These are phyloP conservation scores for Puya raimondii DNA, from an alignment of 176 grass and related monocot genomes.

Conservation along the genomic window DNA sequence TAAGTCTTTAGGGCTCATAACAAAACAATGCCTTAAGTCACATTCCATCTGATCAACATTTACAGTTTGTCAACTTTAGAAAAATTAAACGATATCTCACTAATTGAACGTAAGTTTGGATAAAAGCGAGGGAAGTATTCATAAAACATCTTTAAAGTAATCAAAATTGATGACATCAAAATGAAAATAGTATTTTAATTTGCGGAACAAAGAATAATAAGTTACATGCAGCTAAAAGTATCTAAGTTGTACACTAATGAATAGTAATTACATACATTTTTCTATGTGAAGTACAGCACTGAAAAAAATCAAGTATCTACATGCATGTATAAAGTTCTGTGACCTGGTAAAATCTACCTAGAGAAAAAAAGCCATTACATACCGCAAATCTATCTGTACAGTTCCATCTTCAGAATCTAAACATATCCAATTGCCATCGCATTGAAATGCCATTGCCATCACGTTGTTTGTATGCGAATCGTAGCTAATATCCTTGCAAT, in stretches of 20 bases:
- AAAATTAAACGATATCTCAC: too few species aligned
- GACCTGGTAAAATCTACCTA: background rate
- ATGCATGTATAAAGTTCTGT: background rate
- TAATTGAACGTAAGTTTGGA: too few species aligned
- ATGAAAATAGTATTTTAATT: background rate
- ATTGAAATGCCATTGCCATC: slow-evolving; percentile 97
- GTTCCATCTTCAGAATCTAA: slow-evolving; percentile 95
- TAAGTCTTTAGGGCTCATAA: too few species aligned
- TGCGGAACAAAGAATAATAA: too few species aligned
- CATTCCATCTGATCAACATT: too few species aligned
- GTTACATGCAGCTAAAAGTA: too few species aligned
- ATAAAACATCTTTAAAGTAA: too few species aligned
- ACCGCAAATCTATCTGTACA: slow-evolving; percentile 89
- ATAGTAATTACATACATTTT: background rate
- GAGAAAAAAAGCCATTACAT: background rate
- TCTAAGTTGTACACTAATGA: background rate
- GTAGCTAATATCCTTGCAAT: slow-evolving; percentile 73
- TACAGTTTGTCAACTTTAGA: too few species aligned
- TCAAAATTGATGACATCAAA: background rate
- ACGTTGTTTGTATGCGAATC: slow-evolving; percentile 98
- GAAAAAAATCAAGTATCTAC: background rate
- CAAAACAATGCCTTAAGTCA: too few species aligned
- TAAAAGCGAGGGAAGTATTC: too few species aligned
- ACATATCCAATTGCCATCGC: slow-evolving; percentile 99
- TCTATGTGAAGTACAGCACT: background rate